Evolutionary conservation across 345 rosid species (phyloP), one percentile per base, ranked within the genome.

Genomic region (Camelina laxa): DNA sequence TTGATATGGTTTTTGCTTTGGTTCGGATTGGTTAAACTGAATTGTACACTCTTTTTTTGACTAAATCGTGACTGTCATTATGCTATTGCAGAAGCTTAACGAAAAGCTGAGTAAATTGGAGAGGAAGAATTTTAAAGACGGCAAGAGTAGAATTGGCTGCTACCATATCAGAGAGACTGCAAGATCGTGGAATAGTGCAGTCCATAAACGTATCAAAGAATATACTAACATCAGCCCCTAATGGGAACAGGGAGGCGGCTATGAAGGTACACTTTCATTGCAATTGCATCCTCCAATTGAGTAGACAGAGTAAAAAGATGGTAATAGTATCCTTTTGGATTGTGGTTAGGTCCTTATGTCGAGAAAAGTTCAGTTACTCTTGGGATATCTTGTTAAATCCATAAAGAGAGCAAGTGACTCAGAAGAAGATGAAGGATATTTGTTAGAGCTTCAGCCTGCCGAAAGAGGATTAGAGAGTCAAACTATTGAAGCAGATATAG

Each of bases 71-170:
- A 19, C 4, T 70, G 60, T 48, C 66, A 35, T 60, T 24, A 62
- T 69, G 76, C 30, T 68, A 60, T 31, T 84, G 84, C 93, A 94
- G 98, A 91, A 79, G 75, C 88, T 94, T 57, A 80, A 87, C 24
- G 54, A 73, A 48, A 88, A 82, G 80, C 84, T 94, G 66, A 86
- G 67, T 68, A 80, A 81, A 54, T 68, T 94, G 76, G 97, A 91
- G 81, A 84, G 93, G 75, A 85, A 73, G 82, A 87, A 81, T 54
- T 94, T 94, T 68, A 84, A 88, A 56, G 80, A 82, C 66, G 83
- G 76, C 93, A 22, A 97, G 98, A 56, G 89, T 94, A 60, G 98
- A 94, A 82, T 80, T 94, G 74, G 98, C 98, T 84, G 98, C 98
- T 41, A 91, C 97, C 33, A 60, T 94, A 67, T 75, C 98, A 4